These are phyloP conservation scores for Fomitopsis pinicola DNA, from an alignment of 1,284 basidiomycete species.

Conservation along the genomic window DNA sequence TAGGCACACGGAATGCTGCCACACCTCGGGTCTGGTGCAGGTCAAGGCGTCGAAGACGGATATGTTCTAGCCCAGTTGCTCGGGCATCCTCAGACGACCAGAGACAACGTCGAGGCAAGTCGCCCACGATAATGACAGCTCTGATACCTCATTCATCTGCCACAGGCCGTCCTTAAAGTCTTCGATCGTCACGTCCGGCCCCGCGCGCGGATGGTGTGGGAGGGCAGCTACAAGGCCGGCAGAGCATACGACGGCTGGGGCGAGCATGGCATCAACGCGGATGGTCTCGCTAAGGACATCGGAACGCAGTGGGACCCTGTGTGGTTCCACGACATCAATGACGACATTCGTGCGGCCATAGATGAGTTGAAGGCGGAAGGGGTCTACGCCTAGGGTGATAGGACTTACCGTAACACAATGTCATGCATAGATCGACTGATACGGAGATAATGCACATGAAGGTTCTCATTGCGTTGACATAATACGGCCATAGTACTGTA, in stretches of 20 bases:
- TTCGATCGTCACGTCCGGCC: constrained; percentile 43
- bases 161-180: constrained; percentile 37
- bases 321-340: constrained; percentile 43
- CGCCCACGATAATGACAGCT: not conserved
- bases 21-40: constrained; percentile 59
- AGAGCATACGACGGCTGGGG: constrained; percentile 25
- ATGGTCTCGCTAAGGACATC: constrained; percentile 26
- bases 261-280: constrained; percentile 14
- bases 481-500: constrained; percentile 7
- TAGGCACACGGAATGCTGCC: constrained; percentile 59
- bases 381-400: constrained; percentile 1
- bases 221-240: constrained; percentile 35
- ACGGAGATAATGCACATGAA: not conserved
- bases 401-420: not conserved
- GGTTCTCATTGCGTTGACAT: not conserved
- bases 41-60: constrained; percentile 61
- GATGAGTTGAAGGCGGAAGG: constrained; percentile 23
- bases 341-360: constrained; percentile 29
- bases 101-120: constrained; percentile 42
- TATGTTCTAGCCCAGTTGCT: constrained; percentile 48
- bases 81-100: constrained; percentile 37
- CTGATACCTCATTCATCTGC: not conserved
- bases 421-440: not conserved
- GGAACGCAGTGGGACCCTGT: constrained; percentile 40
- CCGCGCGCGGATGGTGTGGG: constrained; percentile 42